Evolutionary conservation across 176 grass and related monocot species (phyloP).

Genomic region (Ensete glaucum): DNA sequence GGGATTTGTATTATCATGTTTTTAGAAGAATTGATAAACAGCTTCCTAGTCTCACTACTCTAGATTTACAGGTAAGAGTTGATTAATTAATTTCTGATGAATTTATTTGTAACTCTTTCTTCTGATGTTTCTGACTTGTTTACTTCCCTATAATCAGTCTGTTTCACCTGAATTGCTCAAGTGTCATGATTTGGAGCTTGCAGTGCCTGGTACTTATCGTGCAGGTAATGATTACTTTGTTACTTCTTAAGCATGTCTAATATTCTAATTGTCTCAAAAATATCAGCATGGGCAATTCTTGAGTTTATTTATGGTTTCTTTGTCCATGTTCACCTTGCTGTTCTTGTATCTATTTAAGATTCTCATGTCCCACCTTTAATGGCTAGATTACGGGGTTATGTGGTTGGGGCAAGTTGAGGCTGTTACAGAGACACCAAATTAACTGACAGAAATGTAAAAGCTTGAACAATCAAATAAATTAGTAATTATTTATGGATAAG

Average conservation of each 20-base stretch:
- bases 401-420: too few relatives aligned
- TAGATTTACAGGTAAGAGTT: constrained; percentile 73
- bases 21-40: constrained; percentile 99
- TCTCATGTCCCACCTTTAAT: too few relatives aligned
- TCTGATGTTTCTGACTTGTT: constrained; percentile 13
- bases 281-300: not conserved
- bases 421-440: too few relatives aligned
- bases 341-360: too few relatives aligned
- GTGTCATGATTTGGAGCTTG: constrained; percentile 82
- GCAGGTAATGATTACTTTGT: constrained; percentile 41
- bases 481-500: too few relatives aligned
- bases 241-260: not conserved
- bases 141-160: constrained; percentile 52
- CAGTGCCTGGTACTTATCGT: constrained; percentile 92
- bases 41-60: constrained; percentile 90
- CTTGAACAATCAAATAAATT: too few relatives aligned
- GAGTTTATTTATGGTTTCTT: not conserved
- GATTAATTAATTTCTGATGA: constrained; percentile 13
- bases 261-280: not conserved
- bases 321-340: too few relatives aligned
- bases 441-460: too few relatives aligned
- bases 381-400: too few relatives aligned
- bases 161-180: constrained; percentile 96
- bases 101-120: not conserved
- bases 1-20: constrained; percentile 99